Evolutionary conservation across 75 land plant species (phyloP).

Genomic region (Pinus albicaulis): DNA sequence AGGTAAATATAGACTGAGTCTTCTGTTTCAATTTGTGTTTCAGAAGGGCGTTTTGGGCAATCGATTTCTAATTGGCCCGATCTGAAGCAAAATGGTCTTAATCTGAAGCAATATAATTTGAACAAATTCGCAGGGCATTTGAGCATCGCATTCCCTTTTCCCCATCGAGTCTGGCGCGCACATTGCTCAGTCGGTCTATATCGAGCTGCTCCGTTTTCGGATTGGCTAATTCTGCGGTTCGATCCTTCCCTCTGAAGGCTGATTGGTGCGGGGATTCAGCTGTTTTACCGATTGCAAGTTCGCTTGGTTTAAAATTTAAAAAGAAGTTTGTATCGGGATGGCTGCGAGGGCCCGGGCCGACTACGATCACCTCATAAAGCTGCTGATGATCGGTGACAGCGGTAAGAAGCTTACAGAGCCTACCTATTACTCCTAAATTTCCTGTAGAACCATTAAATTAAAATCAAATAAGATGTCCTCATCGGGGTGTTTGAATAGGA

Average conservation of each 20-base stretch:
- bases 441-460: background rate
- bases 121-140: background rate
- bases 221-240: background rate
- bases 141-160: background rate
- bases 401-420: constrained; percentile 26
- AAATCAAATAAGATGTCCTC: background rate
- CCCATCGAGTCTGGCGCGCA: background rate
- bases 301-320: background rate
- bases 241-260: background rate
- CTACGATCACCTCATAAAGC: constrained; percentile 65
- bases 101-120: background rate
- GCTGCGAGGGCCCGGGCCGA: constrained; percentile 52
- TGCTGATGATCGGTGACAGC: constrained; percentile 64
- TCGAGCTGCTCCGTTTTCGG: background rate
- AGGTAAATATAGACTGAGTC: too few relatives aligned
- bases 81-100: too few relatives aligned
- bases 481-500: background rate
- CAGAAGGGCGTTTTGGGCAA: too few relatives aligned
- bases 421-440: background rate
- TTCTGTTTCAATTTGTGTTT: too few relatives aligned
- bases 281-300: background rate
- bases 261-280: background rate
- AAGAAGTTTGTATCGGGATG: constrained; percentile 17
- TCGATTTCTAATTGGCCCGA: too few relatives aligned
- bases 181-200: background rate